phyloP scores from a whole-genome alignment of 495 filamentous ascomycete species.

The Aspergillus sparsus region DNA sequence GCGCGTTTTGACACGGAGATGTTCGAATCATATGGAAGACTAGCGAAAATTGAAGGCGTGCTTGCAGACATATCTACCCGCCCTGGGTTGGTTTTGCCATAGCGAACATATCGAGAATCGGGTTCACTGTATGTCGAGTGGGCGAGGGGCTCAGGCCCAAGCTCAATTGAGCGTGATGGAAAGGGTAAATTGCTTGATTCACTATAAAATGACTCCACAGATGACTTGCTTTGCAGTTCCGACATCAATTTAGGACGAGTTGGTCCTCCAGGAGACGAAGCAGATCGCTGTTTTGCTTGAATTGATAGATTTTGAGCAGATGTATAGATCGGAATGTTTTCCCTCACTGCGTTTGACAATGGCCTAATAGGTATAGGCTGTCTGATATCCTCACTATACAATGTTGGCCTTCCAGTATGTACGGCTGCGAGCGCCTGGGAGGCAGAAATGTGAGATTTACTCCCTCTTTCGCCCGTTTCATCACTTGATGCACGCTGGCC shows the following conservation, averaged over 20 bases:
- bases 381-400: conserved; percentile 15
- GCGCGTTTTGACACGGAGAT: conserved; percentile 26
- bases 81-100: conserved; percentile 27
- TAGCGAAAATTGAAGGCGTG: conserved; percentile 29
- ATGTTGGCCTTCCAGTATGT: conserved; percentile 38
- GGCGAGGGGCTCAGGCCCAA: conserved; percentile 29
- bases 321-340: conserved; percentile 35
- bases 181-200: conserved; percentile 31
- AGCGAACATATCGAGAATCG: conserved; percentile 32
- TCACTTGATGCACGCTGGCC: conserved; percentile 41
- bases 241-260: conserved; percentile 17
- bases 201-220: conserved; percentile 38
- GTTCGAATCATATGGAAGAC: conserved; percentile 36
- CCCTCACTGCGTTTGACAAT: conserved; percentile 13
- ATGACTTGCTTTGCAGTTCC: conserved; percentile 35
- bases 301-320: conserved; percentile 24
- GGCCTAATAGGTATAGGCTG: conserved; percentile 4
- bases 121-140: conserved; percentile 45
- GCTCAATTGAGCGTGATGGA: conserved; percentile 40
- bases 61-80: conserved; percentile 35
- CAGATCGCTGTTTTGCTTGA: conserved; percentile 28
- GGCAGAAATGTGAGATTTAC: conserved; percentile 33
- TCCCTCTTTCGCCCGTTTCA: conserved; percentile 19
- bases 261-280: conserved; percentile 24
- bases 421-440: conserved; percentile 46